Evolutionary conservation across 2,329 filamentous ascomycete genomes (phyloP).

Genomic region (Botrytis porri): DNA sequence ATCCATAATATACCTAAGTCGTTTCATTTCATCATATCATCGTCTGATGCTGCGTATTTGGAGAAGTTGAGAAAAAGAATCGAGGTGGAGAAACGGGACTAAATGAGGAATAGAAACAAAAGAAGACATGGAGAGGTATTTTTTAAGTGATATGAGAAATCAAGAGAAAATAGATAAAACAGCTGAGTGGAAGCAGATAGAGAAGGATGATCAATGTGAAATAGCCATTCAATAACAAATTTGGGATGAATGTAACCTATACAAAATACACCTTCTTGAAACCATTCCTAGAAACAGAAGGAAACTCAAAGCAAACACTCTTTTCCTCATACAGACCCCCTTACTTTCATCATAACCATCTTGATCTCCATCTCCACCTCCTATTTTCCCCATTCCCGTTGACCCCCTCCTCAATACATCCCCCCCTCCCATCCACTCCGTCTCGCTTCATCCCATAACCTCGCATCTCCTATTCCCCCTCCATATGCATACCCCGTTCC

Average conservation of each 20-base stretch:
- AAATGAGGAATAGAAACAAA: no score
- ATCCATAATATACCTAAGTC: no score
- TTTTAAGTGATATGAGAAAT: no score
- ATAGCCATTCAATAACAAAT: neutral
- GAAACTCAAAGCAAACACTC: rapidly evolving
- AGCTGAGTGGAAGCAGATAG: no score
- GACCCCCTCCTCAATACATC: neutral
- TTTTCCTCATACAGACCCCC: neutral
- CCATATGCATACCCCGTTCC: neutral
- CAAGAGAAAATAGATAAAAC: no score
- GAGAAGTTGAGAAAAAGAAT: no score
- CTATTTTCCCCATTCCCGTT: neutral
- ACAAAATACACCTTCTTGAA: no score
- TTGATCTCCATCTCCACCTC: neutral
- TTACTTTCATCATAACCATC: neutral
- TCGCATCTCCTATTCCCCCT: neutral
- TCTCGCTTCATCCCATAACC: neutral
- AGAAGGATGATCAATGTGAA: neutral
- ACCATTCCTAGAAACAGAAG: no score
- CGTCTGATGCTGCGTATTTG: no score
- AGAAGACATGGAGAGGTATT: no score
- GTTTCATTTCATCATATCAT: no score
- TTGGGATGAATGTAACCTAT: neutral
- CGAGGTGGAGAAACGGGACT: no score
- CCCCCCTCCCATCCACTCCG: neutral